A percentile compares a stretch with the other conserved stretches of the same genome.
These are phyloP conservation scores for Diplosphaera chodatii DNA, from an alignment of 139 green algal genomes.

Conservation along the genomic window DNA sequence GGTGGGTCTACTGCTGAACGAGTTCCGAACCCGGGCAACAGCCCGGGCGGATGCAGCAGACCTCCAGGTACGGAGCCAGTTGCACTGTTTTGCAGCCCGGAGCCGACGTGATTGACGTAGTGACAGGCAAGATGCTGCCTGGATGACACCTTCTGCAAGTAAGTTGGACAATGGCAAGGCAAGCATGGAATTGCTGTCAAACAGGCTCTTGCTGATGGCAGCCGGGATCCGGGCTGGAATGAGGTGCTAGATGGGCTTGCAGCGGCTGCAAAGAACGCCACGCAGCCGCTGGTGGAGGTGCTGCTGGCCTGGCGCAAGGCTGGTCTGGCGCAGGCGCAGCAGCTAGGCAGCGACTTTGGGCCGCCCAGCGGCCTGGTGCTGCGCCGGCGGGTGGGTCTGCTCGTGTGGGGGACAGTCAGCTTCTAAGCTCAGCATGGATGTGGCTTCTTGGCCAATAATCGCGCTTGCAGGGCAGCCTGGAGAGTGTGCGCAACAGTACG, in stretches of 20 bases:
- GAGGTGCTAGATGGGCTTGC: constrained; percentile 28
- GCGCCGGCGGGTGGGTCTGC: constrained; percentile 30
- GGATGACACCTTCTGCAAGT: too few relatives aligned
- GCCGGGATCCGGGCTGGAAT: constrained; percentile 17
- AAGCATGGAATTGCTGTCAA: too few relatives aligned
- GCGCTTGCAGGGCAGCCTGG: too few relatives aligned
- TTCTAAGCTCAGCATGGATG: too few relatives aligned
- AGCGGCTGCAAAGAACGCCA: constrained; percentile 19
- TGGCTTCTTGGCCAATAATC: too few relatives aligned
- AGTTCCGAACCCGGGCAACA: constrained; percentile 14
- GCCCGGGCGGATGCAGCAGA: constrained; percentile 5
- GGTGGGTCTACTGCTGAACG: constrained; percentile 2
- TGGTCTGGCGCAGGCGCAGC: constrained; percentile 3
- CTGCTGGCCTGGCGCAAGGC: constrained; percentile 35
- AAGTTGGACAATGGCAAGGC: too few relatives aligned
- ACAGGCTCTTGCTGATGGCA: constrained; percentile 23
- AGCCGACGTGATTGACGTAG: too few relatives aligned
- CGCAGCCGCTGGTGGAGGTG: constrained; percentile 19
- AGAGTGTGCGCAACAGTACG: too few relatives aligned
- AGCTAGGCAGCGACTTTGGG: neutral
- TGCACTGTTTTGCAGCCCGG: too few relatives aligned
- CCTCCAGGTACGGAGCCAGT: neutral
- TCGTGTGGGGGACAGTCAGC: too few relatives aligned
- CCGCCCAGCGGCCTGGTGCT: constrained; percentile 14
- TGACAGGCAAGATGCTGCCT: too few relatives aligned